Base-by-base conservation (phyloP, 2,329 filamentous ascomycete genomes). In the Penicillium frequentans region DNA sequence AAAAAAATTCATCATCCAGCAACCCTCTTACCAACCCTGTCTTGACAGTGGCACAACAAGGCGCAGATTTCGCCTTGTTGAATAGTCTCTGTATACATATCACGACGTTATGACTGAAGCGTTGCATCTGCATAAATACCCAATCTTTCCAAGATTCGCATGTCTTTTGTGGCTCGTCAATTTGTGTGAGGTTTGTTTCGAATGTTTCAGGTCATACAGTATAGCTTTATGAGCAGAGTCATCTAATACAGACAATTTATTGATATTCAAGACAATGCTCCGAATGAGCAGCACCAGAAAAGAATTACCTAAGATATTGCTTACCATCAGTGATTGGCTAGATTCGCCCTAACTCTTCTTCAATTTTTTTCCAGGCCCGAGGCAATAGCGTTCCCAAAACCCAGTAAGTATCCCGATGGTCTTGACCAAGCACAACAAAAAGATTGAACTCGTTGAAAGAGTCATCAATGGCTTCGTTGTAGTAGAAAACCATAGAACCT, bases 381-480 rank as follows among this genome's bases (percentile, higher is more conserved):
- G 54, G 54, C 14, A 55, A 46, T n/a, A 62, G 27, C 4, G 42
- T 56, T 27, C 53, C 60, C 47, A 57, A 52, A 19, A 60, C 19
- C 58, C 60, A 62, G 6, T 54, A 60, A 37, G 57, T 56, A 7
- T 54, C 54, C 3, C n/a, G 29, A 37, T 56, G 29, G 42, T 60
- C 58, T 37, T 56, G 58, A 9, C 60, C 60, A n/a, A 56, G 54
- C 39, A 62, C 56, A 35, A 54, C 45, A 16, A 60, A 60, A 23
- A 54, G 42, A 27, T 62, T 53, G 2, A 56, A 29, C 10, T 37
- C 50, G 13, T 48, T 43, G 14, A 47, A 62, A 7, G 44, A 46
- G 14, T 45, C n/a, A n/a, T 54, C 49, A 19, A 62, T 51, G 37
- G 27, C 33, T 21, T 58, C 55, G 29, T 58, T 62, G 19, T 52